These are phyloP conservation scores for Apophysomyces trapeziformis DNA, from an alignment of 371 early-diverging fungal genomes.

Conservation along the genomic window DNA sequence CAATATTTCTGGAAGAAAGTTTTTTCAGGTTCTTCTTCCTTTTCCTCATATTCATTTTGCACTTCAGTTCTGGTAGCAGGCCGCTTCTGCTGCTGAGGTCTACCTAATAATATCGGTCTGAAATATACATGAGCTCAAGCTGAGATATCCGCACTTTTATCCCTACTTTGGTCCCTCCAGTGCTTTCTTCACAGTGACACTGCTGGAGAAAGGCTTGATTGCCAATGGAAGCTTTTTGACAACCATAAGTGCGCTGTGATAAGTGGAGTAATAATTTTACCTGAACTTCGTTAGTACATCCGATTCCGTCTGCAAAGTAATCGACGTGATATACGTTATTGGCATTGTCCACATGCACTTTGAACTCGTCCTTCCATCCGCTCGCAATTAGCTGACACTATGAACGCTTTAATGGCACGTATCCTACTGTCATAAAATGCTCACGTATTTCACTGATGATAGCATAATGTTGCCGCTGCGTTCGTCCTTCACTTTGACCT, in stretches of 20 bases:
- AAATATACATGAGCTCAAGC: conserved; percentile 9
- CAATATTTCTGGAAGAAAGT: conserved; percentile 33
- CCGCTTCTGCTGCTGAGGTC: conserved; percentile 4
- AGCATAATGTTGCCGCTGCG: conserved; percentile 14
- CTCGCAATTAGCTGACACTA: conserved; percentile 28
- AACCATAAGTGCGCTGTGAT: background rate
- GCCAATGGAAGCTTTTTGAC: background rate
- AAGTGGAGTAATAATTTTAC: background rate
- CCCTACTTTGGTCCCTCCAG: conserved; percentile 20
- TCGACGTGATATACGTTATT: conserved; percentile 29
- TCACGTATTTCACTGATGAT: conserved; percentile 14
- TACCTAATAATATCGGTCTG: background rate
- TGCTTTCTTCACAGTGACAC: background rate
- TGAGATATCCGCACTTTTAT: background rate
- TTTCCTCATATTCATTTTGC: conserved; percentile 2
- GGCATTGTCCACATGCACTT: conserved; percentile 25
- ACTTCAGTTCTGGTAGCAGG: background rate
- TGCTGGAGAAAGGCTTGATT: background rate
- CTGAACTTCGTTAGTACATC: background rate
- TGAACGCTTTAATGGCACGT: background rate
- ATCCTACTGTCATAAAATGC: background rate
- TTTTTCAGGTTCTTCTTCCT: conserved; percentile 24
- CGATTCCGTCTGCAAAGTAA: conserved; percentile 19
- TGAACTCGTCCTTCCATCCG: conserved; percentile 23
- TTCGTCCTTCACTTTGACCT: conserved; percentile 29